Conservation (phyloP, 1,284 basidiomycete species). For the Paramarasmius palmivorus region DNA sequence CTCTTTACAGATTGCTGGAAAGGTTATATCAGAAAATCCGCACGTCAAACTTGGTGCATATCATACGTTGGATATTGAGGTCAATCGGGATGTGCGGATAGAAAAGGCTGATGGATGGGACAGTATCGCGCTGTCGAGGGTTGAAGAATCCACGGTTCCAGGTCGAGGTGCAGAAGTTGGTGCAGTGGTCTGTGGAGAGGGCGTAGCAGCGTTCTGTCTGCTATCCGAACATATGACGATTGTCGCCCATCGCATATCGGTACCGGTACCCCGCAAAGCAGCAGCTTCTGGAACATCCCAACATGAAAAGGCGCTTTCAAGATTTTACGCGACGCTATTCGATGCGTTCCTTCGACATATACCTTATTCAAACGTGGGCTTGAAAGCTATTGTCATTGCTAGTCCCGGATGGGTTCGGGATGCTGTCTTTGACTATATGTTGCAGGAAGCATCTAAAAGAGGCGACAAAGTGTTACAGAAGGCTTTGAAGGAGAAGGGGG, state of each 20-base stretch:
- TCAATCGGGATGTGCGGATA: slow-evolving; percentile 90
- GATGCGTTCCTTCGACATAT: slow-evolving; percentile 89
- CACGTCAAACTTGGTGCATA: slow-evolving; percentile 94
- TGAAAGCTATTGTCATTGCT: slow-evolving; percentile 93
- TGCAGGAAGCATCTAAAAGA: slow-evolving; percentile 78
- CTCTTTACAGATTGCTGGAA: slow-evolving; percentile 85
- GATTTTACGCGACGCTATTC: slow-evolving; percentile 86
- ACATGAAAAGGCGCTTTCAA: slow-evolving; percentile 84
- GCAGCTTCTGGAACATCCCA: slow-evolving; percentile 77
- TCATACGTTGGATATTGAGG: slow-evolving; percentile 94
- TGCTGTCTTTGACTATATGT: slow-evolving; percentile 83
- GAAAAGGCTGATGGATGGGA: slow-evolving; percentile 92
- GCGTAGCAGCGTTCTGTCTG: slow-evolving; percentile 91
- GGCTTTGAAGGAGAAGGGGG: slow-evolving; percentile 77
- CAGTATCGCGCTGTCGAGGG: slow-evolving; percentile 78
- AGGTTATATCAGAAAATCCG: slow-evolving; percentile 87
- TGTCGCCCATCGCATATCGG: slow-evolving; percentile 88
- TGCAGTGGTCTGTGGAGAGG: slow-evolving; percentile 95
- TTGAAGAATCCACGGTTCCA: slow-evolving; percentile 89
- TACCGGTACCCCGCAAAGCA: slow-evolving; percentile 90
- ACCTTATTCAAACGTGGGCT: slow-evolving; percentile 69
- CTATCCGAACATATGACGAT: slow-evolving; percentile 97
- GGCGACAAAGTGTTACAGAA: slow-evolving; percentile 84
- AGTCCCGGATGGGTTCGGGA: slow-evolving; percentile 97
- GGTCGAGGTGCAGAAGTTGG: slow-evolving; percentile 95